These are phyloP conservation scores for Suhomyces emberorum DNA, from an alignment of 805 yeast genomes.

Conservation along the genomic window DNA sequence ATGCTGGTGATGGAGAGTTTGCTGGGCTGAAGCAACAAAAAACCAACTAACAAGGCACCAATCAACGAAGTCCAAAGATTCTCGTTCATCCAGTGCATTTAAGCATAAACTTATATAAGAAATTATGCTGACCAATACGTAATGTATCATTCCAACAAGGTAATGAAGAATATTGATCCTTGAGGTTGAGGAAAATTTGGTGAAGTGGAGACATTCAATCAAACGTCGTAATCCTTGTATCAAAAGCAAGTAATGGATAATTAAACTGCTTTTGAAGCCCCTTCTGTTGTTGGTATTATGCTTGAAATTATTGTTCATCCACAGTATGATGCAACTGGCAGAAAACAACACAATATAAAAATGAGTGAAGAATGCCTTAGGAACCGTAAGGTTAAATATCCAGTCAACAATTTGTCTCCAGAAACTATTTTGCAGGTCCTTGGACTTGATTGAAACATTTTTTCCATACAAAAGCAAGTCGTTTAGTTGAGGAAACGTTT, in stretches of 20 bases:
- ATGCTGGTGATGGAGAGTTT: slow-evolving; percentile 47
- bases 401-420: neutral
- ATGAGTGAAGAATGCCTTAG: slow-evolving; percentile 61
- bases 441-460: slow-evolving; percentile 1
- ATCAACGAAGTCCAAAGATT: slow-evolving; percentile 12
- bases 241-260: slow-evolving; percentile 22
- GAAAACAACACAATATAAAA: slow-evolving; percentile 50
- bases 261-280: slow-evolving; percentile 15
- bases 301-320: neutral
- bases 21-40: slow-evolving; percentile 51
- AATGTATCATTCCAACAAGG: slow-evolving; percentile 59
- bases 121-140: slow-evolving; percentile 34
- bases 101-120: neutral
- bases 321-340: slow-evolving; percentile 14
- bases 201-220: slow-evolving; percentile 51
- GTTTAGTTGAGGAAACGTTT: slow-evolving; percentile 14
- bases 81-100: neutral
- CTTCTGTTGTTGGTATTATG: slow-evolving; percentile 9
- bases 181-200: slow-evolving; percentile 45
- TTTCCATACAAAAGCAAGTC: slow-evolving; percentile 24
- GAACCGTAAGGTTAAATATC: slow-evolving; percentile 40
- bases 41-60: slow-evolving; percentile 32
- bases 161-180: slow-evolving; percentile 67
- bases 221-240: slow-evolving; percentile 56
- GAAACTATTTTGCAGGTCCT: neutral